A percentile compares a stretch with the other conserved stretches of the same genome.
Conservation (phyloP, 225 moss, liverwort and hornwort genomes). For the Rhytidiadelphus loreus region DNA sequence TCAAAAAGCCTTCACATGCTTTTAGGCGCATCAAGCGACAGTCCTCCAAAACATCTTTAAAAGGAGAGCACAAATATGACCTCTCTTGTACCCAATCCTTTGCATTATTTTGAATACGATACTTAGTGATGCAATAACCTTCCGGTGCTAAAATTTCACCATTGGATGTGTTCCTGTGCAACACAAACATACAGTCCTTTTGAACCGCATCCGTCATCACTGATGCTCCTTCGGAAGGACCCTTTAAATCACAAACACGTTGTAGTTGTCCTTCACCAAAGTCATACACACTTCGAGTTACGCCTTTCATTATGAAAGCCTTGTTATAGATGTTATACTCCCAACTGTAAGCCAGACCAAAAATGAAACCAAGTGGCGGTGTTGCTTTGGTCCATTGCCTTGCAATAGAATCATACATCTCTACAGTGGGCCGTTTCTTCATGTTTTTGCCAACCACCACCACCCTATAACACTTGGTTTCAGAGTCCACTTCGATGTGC, state of each 20-base stretch:
- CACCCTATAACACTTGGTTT: not conserved
- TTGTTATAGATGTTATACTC: rapidly evolving
- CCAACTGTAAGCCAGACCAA: not conserved
- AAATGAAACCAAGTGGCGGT: not conserved
- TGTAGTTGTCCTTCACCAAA: not conserved
- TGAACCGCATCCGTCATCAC: rapidly evolving
- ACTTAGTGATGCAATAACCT: not conserved
- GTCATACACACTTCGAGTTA: not conserved
- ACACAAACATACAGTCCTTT: not conserved
- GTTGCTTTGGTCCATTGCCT: not conserved
- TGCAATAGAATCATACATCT: not conserved
- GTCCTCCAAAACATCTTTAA: not conserved
- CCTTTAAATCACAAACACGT: rapidly evolving
- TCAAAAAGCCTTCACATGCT: not conserved
- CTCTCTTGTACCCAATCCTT: not conserved
- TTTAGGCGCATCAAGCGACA: rapidly evolving
- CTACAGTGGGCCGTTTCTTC: not conserved
- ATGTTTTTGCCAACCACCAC: not conserved
- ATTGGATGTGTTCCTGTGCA: not conserved
- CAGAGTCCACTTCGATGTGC: not conserved
- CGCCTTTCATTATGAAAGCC: rapidly evolving
- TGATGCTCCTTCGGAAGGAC: not conserved
- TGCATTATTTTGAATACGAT: not conserved
- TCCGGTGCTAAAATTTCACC: not conserved
- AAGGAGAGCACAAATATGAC: not conserved